These are phyloP conservation scores for Psophocarpus tetragonolobus DNA, from an alignment of 306 rosid genomes.

Conservation along the genomic window DNA sequence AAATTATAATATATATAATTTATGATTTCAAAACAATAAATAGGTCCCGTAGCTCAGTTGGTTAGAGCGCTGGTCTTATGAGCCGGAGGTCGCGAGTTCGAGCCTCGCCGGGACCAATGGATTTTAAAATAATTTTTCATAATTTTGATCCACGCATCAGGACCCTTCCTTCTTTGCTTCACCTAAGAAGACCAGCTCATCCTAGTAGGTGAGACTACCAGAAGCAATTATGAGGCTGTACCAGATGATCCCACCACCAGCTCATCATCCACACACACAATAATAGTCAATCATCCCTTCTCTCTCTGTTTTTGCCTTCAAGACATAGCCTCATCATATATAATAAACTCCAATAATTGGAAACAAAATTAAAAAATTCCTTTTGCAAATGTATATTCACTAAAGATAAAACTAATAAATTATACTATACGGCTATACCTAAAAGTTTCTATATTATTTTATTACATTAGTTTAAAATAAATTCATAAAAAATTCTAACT, in stretches of 20 bases:
- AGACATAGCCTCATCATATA: not conserved
- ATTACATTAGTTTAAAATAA: not conserved
- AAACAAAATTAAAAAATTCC: not conserved
- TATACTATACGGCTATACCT: too few species aligned
- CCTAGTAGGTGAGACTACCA: not conserved
- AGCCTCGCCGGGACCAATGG: conserved; percentile 63
- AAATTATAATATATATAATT: too few species aligned
- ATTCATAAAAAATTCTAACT: not conserved
- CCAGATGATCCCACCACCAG: conserved; percentile 21
- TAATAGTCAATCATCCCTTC: not conserved
- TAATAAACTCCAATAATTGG: conserved; percentile 9
- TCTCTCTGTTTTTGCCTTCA: not conserved
- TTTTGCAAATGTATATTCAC: not conserved
- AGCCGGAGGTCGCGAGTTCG: conserved; percentile 78
- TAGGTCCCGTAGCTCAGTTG: conserved; percentile 71
- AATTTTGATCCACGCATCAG: not conserved
- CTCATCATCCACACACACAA: not conserved
- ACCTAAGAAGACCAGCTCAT: too few species aligned
- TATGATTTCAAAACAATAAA: fast-evolving
- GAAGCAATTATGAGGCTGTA: not conserved
- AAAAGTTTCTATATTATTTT: not conserved
- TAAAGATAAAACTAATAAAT: not conserved
- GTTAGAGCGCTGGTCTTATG: conserved; percentile 73
- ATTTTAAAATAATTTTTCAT: not conserved
- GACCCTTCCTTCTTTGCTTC: too few species aligned